phyloP scores from a whole-genome alignment of 2,329 filamentous ascomycete genomes.

The Chaetomiaceae sp. region DNA sequence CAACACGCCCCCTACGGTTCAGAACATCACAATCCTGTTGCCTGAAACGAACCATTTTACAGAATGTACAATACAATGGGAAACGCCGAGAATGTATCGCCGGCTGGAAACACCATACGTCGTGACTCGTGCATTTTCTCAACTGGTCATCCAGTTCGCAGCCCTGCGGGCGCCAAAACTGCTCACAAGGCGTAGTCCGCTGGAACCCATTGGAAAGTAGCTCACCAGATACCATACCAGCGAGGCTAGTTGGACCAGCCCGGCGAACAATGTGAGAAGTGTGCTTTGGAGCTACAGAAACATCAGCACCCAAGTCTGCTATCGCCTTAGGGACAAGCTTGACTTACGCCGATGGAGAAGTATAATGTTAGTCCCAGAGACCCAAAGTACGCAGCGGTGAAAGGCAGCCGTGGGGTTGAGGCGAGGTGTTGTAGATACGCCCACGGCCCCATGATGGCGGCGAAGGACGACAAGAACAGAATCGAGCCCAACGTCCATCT shows the following conservation, averaged over 20 bases:
- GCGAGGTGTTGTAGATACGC: constrained; percentile 79
- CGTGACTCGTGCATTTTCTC: constrained; percentile 15
- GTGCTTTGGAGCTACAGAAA: constrained; percentile 69
- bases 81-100: not conserved
- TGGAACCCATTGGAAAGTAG: constrained; percentile 96
- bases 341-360: constrained; percentile 85
- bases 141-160: constrained; percentile 82
- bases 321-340: not conserved
- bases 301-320: constrained; percentile 18
- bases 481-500: constrained; percentile 94
- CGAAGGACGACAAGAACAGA: constrained; percentile 88
- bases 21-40: not conserved
- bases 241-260: constrained; percentile 76
- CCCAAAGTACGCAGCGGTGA: constrained; percentile 92
- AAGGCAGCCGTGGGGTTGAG: constrained; percentile 80
- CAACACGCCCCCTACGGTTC: not conserved
- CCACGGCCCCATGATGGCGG: constrained; percentile 86
- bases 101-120: not conserved
- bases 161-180: constrained; percentile 81
- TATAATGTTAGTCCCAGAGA: constrained; percentile 86
- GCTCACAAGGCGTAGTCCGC: constrained; percentile 79
- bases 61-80: constrained; percentile 3
- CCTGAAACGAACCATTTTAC: not conserved
- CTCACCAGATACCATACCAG: constrained; percentile 91
- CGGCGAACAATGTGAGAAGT: constrained; percentile 77